phyloP scores from a whole-genome alignment of 164 flowering plant species.

The Umbilicus rupestris region DNA sequence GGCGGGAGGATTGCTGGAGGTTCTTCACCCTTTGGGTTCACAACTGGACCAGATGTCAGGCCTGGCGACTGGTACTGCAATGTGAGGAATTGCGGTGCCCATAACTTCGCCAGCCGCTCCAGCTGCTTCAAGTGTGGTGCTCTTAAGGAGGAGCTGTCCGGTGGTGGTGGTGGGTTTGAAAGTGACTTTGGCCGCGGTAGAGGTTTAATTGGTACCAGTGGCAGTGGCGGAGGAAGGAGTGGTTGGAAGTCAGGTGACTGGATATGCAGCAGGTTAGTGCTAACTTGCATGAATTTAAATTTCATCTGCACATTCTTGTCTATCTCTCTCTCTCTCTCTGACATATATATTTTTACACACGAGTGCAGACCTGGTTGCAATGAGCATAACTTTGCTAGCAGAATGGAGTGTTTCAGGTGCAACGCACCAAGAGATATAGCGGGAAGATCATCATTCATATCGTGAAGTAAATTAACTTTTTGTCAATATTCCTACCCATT shows the following conservation, averaged over 20 bases:
- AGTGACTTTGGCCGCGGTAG: constrained; percentile 16
- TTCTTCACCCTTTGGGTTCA: constrained; percentile 18
- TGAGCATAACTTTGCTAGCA: constrained; percentile 89
- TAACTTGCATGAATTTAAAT: not conserved
- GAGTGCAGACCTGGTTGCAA: constrained; percentile 71
- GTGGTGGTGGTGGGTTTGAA: constrained; percentile 12
- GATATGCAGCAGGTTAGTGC: constrained; percentile 39
- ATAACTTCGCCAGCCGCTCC: constrained; percentile 47
- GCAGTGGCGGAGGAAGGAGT: constrained; percentile 23
- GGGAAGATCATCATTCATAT: not conserved
- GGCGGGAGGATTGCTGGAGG: constrained; percentile 15
- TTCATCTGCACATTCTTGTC: not conserved
- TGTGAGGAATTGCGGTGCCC: constrained; percentile 34
- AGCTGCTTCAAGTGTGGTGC: constrained; percentile 42
- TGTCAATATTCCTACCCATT: not conserved
- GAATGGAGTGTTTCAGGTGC: constrained; percentile 91
- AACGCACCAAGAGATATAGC: constrained; percentile 66
- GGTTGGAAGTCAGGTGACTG: constrained; percentile 50
- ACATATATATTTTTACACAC: not conserved
- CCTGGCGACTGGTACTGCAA: constrained; percentile 51
- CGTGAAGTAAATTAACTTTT: constrained; percentile 1
- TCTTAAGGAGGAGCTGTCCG: constrained; percentile 22
- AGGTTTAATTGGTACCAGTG: constrained; percentile 1
- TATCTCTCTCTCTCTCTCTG: not conserved
- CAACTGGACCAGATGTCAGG: constrained; percentile 36